Conservation (phyloP, 139 green algal species). For the Diplosphaera chodatii region DNA sequence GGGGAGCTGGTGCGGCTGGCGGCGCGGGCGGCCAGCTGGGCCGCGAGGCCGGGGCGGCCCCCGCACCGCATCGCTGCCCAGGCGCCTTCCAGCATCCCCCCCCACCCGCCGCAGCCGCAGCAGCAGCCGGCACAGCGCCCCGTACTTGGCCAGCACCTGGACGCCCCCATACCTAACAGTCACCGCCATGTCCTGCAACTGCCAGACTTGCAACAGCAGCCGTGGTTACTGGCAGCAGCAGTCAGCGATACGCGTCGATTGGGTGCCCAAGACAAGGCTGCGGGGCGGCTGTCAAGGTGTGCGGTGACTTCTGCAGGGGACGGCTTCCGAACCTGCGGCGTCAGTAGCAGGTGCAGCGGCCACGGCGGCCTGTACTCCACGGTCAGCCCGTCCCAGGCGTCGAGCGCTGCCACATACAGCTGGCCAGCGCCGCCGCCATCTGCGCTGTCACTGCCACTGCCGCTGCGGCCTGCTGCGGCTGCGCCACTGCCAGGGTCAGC, state of each 20-base stretch:
- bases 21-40: not conserved
- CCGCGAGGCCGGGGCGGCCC: constrained; percentile 12
- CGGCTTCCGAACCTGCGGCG: constrained; percentile 26
- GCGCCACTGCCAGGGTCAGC: not conserved
- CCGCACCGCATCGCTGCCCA: constrained; percentile 39
- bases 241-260: too few species aligned
- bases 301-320: not conserved
- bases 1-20: not conserved
- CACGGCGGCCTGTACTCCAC: constrained; percentile 62
- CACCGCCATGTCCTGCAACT: not conserved
- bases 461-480: too few species aligned
- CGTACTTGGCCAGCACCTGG: constrained; percentile 58
- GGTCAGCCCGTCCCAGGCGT: constrained; percentile 73
- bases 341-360: constrained; percentile 83
- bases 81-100: constrained; percentile 55
- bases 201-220: not conserved
- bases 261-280: too few species aligned
- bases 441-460: constrained; percentile 12
- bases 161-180: not conserved
- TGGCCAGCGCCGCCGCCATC: not conserved
- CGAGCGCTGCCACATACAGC: constrained; percentile 45
- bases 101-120: constrained; percentile 71
- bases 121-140: constrained; percentile 73
- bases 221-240: too few species aligned
- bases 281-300: too few species aligned